Evolutionary conservation across 768 basidiomycete species (phyloP), one percentile per base, ranked within the genome.

Genomic region (Boletellus emodensis): DNA sequence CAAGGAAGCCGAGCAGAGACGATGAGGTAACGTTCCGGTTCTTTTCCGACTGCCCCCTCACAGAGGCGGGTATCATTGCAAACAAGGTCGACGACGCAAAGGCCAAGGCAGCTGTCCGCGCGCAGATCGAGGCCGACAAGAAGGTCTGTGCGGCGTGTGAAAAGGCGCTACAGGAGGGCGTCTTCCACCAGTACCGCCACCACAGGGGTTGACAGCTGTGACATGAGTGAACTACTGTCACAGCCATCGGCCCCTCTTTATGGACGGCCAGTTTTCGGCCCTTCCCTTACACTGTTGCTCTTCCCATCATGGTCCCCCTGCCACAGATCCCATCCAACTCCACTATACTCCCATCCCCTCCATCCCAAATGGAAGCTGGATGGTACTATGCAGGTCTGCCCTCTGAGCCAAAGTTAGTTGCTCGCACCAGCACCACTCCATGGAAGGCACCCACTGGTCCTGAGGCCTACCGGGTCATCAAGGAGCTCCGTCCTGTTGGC

Each of bases 81-180:
- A 94, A 97, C 61, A 98, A 97, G 72, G 62, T 91, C 36, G 90
- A 87, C 45, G 95, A 98, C 43, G 84, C 84, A 11, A 85, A 84
- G 61, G 94, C 93, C 2, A 83, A 74, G 55, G 90, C 90, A 3
- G 88, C 89, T 1, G 75, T 97, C 62, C 93, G 92, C 64, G 90
- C 88, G 1, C 94, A 96, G 66, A 96, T 97, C 57, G 94, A 94
- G 68, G 90, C 85, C 0, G 94, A 96, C 74, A 98, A 94, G 72
- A 81, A 81, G 46, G 85, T 82, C 9, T 82, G 95, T 17, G 76
- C 84, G 2, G 94, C 94, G 0, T 75, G 84, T 41, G 95, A 97
- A 70, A 97, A 97, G 66, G 94, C 94, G 0, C 65, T 94, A 6
- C 80, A 94, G 30, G 92, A 95, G 33, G 94, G 49, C 68, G 18